Base-by-base conservation (phyloP, 768 basidiomycete species). In the Boletus subcaerulescens region DNA sequence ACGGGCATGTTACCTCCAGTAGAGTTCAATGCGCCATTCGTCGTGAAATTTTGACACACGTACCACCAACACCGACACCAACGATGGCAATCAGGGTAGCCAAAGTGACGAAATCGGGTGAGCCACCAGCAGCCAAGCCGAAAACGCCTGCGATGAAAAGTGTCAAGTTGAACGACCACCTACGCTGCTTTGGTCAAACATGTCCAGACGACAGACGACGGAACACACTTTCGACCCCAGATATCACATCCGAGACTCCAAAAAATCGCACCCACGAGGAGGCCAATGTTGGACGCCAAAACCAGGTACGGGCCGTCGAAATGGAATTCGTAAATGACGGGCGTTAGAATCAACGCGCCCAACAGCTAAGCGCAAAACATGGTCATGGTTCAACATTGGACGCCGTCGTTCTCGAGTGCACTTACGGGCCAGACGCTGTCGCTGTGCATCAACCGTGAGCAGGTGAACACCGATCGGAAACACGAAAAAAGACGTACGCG, bases 101-200 rank as follows among this genome's bases (percentile, higher is more conserved):
- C 42, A 84, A 71, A 9, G 77, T 69, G 22, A 77, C 54, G 50
- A 84, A 83, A 59, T 75, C 72, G 7, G 71, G 69, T 0, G 82
- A 70, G 8, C 73, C 76, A 8, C 76, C 81, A 6, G 81, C 76
- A 5, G 76, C 74, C 31, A 83, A 70, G 7, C 81, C 81, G 51
- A 85, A 85, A 26, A 78, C 63, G 0, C 78, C 78, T 5, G 80
- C 75, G 26, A 85, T 72, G 45, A 84, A 71, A 8, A 86, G 70
- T 0, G 83, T 85, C 50, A 78, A 53, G 55, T 83, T 84, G 69
- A 80, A 82, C 2, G 78, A 73, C 77, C 74, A 78, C 47, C 78
- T 78, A 49, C 1, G 32, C 22, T 11, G 1, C 3, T 26, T 26
- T 1, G 8, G 31, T 40, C 29, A 32, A 5, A 32, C 3, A 50